phyloP scores from a whole-genome alignment of 176 grass and related monocot species.

The Musa troglodytarum region DNA sequence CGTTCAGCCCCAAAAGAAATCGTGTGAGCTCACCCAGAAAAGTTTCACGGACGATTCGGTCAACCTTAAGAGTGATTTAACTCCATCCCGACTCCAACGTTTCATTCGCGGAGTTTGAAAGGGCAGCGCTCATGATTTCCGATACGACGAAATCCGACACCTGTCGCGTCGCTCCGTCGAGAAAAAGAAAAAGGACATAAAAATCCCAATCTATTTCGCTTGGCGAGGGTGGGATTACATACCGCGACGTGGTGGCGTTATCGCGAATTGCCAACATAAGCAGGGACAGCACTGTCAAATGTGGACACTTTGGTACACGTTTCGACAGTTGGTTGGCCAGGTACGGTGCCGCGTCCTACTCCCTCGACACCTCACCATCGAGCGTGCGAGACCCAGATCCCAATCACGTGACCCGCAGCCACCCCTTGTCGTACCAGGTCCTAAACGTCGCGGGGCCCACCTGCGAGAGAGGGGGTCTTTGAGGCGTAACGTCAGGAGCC shows the following conservation, averaged over 20 bases:
- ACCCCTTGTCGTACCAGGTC: not conserved
- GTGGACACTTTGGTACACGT: not conserved
- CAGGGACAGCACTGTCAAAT: not conserved
- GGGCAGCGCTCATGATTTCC: not conserved
- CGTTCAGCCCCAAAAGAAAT: too few relatives aligned
- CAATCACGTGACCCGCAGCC: not conserved
- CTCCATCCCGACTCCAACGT: not conserved
- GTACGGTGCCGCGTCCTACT: not conserved
- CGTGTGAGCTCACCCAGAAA: not conserved
- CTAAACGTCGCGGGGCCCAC: not conserved
- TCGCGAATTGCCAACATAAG: not conserved
- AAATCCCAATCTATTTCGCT: not conserved
- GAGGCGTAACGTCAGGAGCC: not conserved
- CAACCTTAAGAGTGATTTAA: not conserved
- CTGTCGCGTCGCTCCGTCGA: not conserved
- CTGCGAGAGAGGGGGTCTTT: not conserved
- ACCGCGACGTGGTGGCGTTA: not conserved
- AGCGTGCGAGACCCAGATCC: not conserved
- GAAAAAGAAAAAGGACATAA: not conserved
- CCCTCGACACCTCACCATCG: not conserved
- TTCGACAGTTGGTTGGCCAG: not conserved
- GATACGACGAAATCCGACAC: not conserved
- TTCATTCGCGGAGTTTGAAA: not conserved
- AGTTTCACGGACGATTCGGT: not conserved
- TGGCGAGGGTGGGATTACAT: too few relatives aligned